Conservation (phyloP, 305 asterid species). For the Euphrasia arctica region DNA sequence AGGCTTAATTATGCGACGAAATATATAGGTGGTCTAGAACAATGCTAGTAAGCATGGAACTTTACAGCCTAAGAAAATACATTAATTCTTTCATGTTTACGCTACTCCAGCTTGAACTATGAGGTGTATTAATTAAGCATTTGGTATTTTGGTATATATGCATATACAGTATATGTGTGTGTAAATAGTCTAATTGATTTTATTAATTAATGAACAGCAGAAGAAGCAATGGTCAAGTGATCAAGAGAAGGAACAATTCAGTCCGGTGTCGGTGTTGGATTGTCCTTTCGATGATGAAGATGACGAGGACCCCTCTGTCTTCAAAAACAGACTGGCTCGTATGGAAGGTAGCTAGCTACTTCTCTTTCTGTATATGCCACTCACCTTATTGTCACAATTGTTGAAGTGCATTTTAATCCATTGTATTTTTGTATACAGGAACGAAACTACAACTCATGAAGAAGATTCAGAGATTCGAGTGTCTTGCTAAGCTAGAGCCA, state of each 20-base stretch:
- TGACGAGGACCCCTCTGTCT: conserved; percentile 73
- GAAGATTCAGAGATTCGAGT: conserved; percentile 54
- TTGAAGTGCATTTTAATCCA: too few relatives aligned
- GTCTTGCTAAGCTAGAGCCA: conserved; percentile 58
- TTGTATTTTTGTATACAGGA: conserved; percentile 33
- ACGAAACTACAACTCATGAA: conserved; percentile 50
- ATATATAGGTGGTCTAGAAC: too few relatives aligned
- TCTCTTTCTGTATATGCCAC: not conserved
- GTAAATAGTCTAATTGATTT: conserved; percentile 2
- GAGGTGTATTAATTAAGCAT: too few relatives aligned
- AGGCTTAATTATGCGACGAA: too few relatives aligned
- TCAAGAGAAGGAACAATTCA: conserved; percentile 65
- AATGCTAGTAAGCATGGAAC: too few relatives aligned
- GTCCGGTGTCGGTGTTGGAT: conserved; percentile 81
- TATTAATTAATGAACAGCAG: conserved; percentile 22
- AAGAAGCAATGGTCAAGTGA: conserved; percentile 44
- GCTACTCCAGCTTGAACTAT: too few relatives aligned
- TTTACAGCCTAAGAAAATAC: too few relatives aligned
- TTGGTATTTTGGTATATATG: too few relatives aligned
- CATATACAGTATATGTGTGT: not conserved
- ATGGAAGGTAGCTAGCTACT: conserved; percentile 41
- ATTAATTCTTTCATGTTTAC: too few relatives aligned
- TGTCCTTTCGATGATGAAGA: conserved; percentile 82
- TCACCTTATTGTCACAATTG: not conserved
- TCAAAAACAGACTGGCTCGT: conserved; percentile 45